A percentile compares a stretch with the other conserved stretches of the same genome.
phyloP scores from a whole-genome alignment of 2,329 filamentous ascomycete species.

The Septoria linicola region DNA sequence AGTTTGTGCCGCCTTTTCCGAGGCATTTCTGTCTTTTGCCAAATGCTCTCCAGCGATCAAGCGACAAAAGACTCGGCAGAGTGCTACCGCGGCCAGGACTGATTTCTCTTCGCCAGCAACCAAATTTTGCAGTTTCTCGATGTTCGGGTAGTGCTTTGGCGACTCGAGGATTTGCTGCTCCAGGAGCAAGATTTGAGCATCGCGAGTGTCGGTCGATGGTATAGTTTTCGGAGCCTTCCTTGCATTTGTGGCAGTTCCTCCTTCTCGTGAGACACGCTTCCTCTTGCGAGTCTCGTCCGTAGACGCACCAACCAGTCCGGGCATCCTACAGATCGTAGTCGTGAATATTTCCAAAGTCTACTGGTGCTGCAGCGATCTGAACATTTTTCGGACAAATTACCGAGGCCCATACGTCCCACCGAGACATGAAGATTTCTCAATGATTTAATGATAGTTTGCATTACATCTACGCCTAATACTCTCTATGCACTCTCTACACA shows the following conservation, averaged over 20 bases:
- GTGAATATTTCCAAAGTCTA: background rate
- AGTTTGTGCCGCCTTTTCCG: constrained; percentile 72
- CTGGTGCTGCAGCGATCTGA: background rate
- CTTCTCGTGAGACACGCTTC: constrained; percentile 39
- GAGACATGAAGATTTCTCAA: too few species aligned
- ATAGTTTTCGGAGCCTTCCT: constrained; percentile 42
- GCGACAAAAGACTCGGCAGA: constrained; percentile 83
- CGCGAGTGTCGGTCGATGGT: constrained; percentile 32
- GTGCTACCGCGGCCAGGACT: constrained; percentile 67
- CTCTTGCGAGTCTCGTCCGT: constrained; percentile 42
- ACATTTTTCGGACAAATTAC: too few species aligned
- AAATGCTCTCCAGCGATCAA: constrained; percentile 73
- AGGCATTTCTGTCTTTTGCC: constrained; percentile 61
- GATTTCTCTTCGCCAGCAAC: constrained; percentile 56
- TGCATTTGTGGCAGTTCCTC: constrained; percentile 32
- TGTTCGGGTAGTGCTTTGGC: constrained; percentile 88
- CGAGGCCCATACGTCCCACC: too few species aligned
- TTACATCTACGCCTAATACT: too few species aligned
- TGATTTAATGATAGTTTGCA: too few species aligned
- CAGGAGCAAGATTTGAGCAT: constrained; percentile 66
- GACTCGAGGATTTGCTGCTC: constrained; percentile 82
- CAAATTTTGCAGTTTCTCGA: constrained; percentile 65
- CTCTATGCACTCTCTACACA: too few species aligned
- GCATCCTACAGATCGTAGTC: constrained; percentile 34
- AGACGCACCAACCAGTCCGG: constrained; percentile 32